A percentile compares a stretch with the other conserved stretches of the same genome.
phyloP scores from a whole-genome alignment of 345 rosid genomes.

The Pugionium dolabratum region DNA sequence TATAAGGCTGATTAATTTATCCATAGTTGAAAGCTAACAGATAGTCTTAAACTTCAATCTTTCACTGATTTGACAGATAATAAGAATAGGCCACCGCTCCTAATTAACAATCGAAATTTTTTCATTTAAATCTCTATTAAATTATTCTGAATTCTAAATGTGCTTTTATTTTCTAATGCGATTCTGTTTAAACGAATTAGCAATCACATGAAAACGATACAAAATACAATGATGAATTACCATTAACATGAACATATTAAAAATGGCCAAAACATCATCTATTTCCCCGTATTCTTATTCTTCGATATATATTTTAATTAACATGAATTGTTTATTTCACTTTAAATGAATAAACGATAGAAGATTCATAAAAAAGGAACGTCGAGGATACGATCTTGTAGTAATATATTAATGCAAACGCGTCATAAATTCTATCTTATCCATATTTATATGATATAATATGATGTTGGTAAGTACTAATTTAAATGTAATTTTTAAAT shows the following conservation, averaged over 20 bases:
- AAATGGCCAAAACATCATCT: slow-evolving; percentile 8
- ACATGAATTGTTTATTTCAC: not conserved
- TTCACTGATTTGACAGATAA: too few species aligned
- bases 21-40: not conserved
- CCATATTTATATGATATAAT: slow-evolving; percentile 17
- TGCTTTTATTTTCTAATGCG: too few species aligned
- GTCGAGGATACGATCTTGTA: slow-evolving; percentile 40
- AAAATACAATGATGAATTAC: too few species aligned
- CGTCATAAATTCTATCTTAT: slow-evolving; percentile 35
- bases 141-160: not conserved
- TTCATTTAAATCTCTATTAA: too few species aligned
- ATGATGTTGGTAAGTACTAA: slow-evolving; percentile 4
- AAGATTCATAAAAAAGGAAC: slow-evolving; percentile 36
- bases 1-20: not conserved
- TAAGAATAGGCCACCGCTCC: too few species aligned
- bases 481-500: slow-evolving; percentile 10
- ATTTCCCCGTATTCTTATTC: slow-evolving; percentile 22
- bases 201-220: not conserved
- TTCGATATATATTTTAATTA: slow-evolving; percentile 7
- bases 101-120: not conserved
- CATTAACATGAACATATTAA: too few species aligned
- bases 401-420: slow-evolving; percentile 22
- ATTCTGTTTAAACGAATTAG: not conserved
- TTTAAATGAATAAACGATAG: slow-evolving; percentile 11
- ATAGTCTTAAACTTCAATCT: not conserved